Evolutionary conservation across 306 rosid species (phyloP).

Genomic region (Crotalaria pallida): DNA sequence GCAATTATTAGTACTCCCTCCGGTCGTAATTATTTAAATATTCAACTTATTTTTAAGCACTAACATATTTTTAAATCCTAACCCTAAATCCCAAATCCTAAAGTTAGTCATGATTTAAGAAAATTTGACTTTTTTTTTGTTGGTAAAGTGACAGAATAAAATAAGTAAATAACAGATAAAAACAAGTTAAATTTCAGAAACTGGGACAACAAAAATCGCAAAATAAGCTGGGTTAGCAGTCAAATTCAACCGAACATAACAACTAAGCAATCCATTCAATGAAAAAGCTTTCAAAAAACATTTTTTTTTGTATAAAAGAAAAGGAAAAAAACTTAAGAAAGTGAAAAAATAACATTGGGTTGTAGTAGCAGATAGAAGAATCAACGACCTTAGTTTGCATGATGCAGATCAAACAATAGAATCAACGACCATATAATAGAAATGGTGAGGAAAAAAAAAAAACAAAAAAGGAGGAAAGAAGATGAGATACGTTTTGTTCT

Average conservation of each 20-base stretch:
- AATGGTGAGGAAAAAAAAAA: no score
- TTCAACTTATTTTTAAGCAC: no score
- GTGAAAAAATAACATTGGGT: not conserved
- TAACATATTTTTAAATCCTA: no score
- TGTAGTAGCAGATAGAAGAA: constrained; percentile 1
- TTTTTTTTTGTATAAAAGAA: not conserved
- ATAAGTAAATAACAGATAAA: not conserved
- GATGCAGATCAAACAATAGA: not conserved
- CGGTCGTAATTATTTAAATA: no score
- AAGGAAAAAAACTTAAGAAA: not conserved
- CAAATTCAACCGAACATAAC: not conserved
- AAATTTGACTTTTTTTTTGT: not conserved
- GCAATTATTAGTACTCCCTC: no score
- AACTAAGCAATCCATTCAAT: not conserved
- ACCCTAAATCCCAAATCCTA: no score
- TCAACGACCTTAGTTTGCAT: not conserved
- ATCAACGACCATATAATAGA: no score
- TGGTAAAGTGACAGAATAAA: not conserved
- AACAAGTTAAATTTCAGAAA: not conserved
- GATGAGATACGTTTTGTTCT: not conserved
- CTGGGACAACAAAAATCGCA: not conserved
- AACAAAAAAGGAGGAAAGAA: no score
- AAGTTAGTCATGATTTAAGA: not conserved
- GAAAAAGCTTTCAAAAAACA: not conserved
- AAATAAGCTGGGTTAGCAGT: not conserved